Base-by-base conservation (phyloP, 192 early-diverging fungal genomes). In the Coemansia aciculifera region DNA sequence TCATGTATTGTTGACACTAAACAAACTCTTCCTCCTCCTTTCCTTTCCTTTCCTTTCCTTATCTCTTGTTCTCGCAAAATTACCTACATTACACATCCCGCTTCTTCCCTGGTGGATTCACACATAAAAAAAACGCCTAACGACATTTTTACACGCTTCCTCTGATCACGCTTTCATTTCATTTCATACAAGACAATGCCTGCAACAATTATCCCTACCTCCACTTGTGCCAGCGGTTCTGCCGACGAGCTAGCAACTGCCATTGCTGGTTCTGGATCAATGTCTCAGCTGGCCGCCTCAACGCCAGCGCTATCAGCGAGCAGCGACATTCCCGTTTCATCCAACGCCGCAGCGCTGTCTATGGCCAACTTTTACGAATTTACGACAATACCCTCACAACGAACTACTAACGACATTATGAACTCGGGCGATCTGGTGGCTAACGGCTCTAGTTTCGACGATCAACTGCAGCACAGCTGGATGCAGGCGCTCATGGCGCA, bases 401-500 rank as follows among this genome's bases (percentile, higher is more conserved):
- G 54, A 56, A 31, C 15, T 32, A 23, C 48, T 23, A 56, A 56
- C 62, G 27, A 46, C 27, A 31, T 63, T 6, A 51, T 51, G 19
- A 51, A 24, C 48, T 56, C 54, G 15, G 39, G 60, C 60, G 21
- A 21, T 39, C 34, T 48, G 23, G 39, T 13, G 40, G 12, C 15
- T 5, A 49, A 27, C 6, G 12, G 42, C 36, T 37, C 11, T 61
- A 71, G 69, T 4, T 77, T 40, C 59, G 61, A 12, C 62, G 62
- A 23, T 7, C 54, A 56, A 24, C 36, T 61, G 59, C 59, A 36
- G 36, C 32, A 59, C 27, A 63, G 61, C 40, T 80, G 78, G 78
- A 43, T 80, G 34, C 69, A 80, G 43, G 66, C 78, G 9, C 39
- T 75, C 3, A 72, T 79, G n/a, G 32, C 62, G 9, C 72, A 68